Percentiles rank a stretch among this genome's conserved stretches.
These are phyloP conservation scores for Lepiota brunneoincarnata DNA, from an alignment of 768 basidiomycete species.

Conservation along the genomic window DNA sequence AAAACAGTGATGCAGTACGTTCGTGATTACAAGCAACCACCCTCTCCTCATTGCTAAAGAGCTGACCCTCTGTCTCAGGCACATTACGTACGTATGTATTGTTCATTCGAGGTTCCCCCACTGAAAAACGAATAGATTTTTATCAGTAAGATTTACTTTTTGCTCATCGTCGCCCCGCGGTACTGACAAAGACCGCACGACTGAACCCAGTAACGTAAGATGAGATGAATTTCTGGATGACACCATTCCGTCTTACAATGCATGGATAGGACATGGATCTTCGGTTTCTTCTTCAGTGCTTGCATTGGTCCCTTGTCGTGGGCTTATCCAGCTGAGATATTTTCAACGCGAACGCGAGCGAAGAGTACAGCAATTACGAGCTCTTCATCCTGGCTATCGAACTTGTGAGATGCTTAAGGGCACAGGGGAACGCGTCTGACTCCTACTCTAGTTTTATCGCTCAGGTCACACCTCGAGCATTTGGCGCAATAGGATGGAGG, in stretches of 20 bases:
- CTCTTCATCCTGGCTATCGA: constrained; percentile 43
- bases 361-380: constrained; percentile 44
- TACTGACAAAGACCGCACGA: neutral
- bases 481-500: constrained; percentile 39
- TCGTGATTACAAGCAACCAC: neutral
- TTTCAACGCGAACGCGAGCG: constrained; percentile 41
- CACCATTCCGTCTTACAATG: neutral
- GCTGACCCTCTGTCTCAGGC: constrained; percentile 20
- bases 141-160: constrained; percentile 28
- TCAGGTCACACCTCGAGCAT: constrained; percentile 41
- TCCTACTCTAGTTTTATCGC: constrained; percentile 35
- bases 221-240: neutral
- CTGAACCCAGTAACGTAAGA: constrained; percentile 2
- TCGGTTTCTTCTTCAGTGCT: constrained; percentile 46
- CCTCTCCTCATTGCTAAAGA: no score
- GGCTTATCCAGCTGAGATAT: constrained; percentile 45
- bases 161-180: neutral
- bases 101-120: neutral
- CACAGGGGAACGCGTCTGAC: neutral
- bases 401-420: constrained; percentile 28
- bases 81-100: constrained; percentile 30
- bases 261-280: constrained; percentile 37
- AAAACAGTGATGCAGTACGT: constrained; percentile 34
- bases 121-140: constrained; percentile 29
- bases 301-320: constrained; percentile 44